Evolutionary conservation across 2,329 filamentous ascomycete genomes (phyloP).

Genomic region (Didymosphaeria variabile): DNA sequence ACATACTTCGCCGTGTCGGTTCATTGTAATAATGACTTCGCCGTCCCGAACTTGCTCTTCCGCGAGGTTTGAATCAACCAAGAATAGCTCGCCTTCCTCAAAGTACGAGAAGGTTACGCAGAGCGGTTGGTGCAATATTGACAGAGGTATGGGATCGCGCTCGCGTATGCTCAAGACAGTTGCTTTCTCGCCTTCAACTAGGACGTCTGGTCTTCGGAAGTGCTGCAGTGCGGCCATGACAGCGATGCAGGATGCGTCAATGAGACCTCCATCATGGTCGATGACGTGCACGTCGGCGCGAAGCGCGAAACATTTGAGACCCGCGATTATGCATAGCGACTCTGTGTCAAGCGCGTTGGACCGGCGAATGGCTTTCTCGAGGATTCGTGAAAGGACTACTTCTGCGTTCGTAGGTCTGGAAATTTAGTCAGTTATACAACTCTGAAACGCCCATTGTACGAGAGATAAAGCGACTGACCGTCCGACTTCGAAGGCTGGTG

Average conservation of each 20-base stretch:
- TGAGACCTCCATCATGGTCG: constrained; percentile 87
- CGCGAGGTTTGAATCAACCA: constrained; percentile 75
- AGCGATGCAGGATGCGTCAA: constrained; percentile 86
- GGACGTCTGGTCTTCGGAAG: constrained; percentile 89
- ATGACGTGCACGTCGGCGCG: constrained; percentile 92
- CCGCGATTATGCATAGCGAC: constrained; percentile 91
- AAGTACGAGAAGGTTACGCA: constrained; percentile 92
- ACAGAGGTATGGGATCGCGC: constrained; percentile 87
- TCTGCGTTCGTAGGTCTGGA: constrained; percentile 80
- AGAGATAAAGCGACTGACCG: constrained; percentile 58
- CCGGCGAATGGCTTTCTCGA: constrained; percentile 93
- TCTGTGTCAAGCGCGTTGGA: constrained; percentile 94
- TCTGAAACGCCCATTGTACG: constrained; percentile 5
- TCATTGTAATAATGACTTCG: constrained; percentile 83
- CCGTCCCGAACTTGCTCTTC: constrained; percentile 81
- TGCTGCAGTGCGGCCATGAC: constrained; percentile 89
- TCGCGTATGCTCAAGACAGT: constrained; percentile 86
- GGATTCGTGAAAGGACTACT: constrained; percentile 82
- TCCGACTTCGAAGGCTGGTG: constrained; percentile 87
- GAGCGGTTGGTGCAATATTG: constrained; percentile 90
- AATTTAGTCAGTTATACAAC: constrained; percentile 30
- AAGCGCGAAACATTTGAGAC: constrained; percentile 89
- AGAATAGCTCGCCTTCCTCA: constrained; percentile 73
- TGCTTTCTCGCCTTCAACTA: constrained; percentile 82
- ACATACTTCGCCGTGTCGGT: constrained; percentile 88